Base-by-base conservation (phyloP, 306 rosid species). In the Vigna nakashimae region DNA sequence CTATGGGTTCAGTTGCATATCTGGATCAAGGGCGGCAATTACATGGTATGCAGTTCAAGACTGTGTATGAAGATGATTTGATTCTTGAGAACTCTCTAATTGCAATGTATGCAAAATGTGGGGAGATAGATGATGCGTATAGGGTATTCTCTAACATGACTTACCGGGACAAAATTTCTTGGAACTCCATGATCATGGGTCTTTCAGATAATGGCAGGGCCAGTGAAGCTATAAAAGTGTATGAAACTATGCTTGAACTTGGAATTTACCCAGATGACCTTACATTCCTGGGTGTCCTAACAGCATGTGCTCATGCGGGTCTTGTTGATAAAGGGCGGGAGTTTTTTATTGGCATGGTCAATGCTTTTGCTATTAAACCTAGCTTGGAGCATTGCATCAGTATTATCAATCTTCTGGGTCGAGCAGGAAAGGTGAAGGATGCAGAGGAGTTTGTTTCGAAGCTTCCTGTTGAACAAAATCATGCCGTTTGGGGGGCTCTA, bases 61-160 rank as follows among this genome's bases (percentile, higher is more conserved):
- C 92, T 36, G 68, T 80, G 18, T 36, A 55, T 75, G 88, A 76
- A 22, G 30, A 28, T 77, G 96, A 89, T 71, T 73, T 89, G 86
- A 77, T 89, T 83, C 84, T 85, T 56, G 90, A 86, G 73, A 92
- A 90, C 70, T 89, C 98, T 76, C 81, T 92, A 18, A 82, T 92
- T 58, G 86, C 94, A 20, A 90, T 92, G 96, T 92, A 92, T 63
- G 86, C 96, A 43, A 92, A 90, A 84, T 88, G 92, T 66, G 98
- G 98, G 82, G 94, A 82, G 84, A 82, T 92, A 76, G 83, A 70
- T 0, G 88, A 87, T 20, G 90, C 94, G 34, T 77, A 74, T 82
- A 43, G 49, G 70, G 67, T 84, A 77, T 92, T 92, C 87, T 82
- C 87, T n/a, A 74, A 81, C 82, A 92, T 90, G 91, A 69, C 58